These are phyloP conservation scores for Usnea hakonensis DNA, from an alignment of 495 filamentous ascomycete genomes.

Conservation along the genomic window DNA sequence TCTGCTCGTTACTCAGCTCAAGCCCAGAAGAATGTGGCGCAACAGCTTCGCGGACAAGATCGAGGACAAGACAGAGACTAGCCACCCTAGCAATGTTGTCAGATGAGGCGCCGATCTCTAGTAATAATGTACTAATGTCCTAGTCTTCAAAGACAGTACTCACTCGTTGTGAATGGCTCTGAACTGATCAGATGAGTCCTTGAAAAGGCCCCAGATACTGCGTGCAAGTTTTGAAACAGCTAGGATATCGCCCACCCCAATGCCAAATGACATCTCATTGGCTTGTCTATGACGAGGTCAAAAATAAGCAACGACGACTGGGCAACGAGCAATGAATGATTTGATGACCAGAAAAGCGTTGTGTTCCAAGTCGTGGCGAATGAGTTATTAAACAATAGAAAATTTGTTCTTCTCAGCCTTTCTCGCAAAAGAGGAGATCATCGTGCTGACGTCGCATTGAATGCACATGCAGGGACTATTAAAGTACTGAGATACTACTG, in stretches of 20 bases:
- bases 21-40: neutral
- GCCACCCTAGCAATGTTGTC: neutral
- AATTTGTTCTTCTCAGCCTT: no score
- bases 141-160: neutral
- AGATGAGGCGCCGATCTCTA: neutral
- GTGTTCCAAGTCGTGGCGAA: no score
- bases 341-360: no score
- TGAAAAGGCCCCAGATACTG: neutral
- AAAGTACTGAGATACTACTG: no score
- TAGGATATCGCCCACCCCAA: slow-evolving; percentile 4
- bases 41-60: neutral
- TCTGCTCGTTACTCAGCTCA: neutral
- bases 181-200: neutral
- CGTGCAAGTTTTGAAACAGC: neutral
- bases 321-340: no score
- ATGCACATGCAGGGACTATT: no score
- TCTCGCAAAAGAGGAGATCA: no score
- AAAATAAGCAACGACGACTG: neutral
- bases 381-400: no score
- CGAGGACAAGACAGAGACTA: neutral
- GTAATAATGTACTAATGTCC: neutral
- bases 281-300: neutral
- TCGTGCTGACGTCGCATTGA: no score
- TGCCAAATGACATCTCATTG: slow-evolving; percentile 1
- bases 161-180: slow-evolving; percentile 3